Percentiles rank a stretch among this genome's conserved stretches.
These are phyloP conservation scores for Puccinia hordei DNA, from an alignment of 1,284 basidiomycete species.

Conservation along the genomic window DNA sequence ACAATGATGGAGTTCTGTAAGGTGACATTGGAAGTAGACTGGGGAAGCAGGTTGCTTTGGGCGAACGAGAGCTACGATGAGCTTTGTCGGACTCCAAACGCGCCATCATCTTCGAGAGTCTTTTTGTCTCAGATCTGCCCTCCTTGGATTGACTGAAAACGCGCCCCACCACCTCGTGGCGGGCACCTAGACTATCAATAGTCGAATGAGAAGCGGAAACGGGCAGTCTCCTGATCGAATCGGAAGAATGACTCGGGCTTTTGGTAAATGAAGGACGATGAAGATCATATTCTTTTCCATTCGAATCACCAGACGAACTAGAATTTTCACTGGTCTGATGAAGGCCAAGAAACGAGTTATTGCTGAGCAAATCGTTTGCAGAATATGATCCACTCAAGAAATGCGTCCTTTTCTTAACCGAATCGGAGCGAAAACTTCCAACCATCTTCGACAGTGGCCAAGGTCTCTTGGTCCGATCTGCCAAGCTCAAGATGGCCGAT, in stretches of 20 bases:
- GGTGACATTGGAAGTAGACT: background rate
- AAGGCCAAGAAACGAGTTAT: background rate
- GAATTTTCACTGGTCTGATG: background rate
- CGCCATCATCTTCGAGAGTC: background rate
- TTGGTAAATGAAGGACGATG: background rate
- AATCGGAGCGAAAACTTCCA: slow-evolving; percentile 5
- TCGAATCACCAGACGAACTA: background rate
- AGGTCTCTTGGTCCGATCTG: background rate
- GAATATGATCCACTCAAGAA: background rate
- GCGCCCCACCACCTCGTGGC: background rate
- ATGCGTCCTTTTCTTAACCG: background rate
- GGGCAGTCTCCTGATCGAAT: background rate
- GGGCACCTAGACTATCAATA: background rate
- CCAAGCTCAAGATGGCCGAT: background rate
- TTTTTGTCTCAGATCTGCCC: background rate
- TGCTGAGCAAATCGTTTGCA: background rate
- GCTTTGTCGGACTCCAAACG: background rate
- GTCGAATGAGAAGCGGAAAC: background rate
- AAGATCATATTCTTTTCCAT: background rate
- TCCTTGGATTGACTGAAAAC: background rate
- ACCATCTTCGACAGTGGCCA: background rate
- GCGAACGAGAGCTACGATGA: background rate
- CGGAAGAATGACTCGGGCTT: background rate
- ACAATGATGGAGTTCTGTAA: background rate
- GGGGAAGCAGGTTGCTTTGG: background rate